These are phyloP conservation scores for Ophiostoma perfectum DNA, from an alignment of 2,329 filamentous ascomycete species.

Conservation along the genomic window DNA sequence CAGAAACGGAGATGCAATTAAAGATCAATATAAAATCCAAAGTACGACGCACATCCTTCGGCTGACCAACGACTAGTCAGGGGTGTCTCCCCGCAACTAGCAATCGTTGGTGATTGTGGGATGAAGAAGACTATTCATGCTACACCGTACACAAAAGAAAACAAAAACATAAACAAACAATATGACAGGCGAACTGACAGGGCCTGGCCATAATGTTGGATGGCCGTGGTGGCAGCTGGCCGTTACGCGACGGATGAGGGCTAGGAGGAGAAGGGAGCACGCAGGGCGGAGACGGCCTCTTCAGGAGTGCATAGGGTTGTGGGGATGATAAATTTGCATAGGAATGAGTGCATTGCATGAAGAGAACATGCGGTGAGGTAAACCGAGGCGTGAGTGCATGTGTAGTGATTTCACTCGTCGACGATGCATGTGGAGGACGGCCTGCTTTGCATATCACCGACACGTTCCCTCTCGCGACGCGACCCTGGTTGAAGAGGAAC, in stretches of 20 bases:
- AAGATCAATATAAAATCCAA: neutral
- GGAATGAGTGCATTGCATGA: neutral
- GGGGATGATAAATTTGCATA: neutral
- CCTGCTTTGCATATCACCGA: constrained; percentile 4
- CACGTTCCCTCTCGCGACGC: neutral
- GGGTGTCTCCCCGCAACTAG: constrained; percentile 7
- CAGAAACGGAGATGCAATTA: constrained; percentile 1
- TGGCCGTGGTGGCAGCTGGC: neutral
- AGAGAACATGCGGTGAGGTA: neutral
- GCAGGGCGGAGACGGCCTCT: constrained; percentile 1
- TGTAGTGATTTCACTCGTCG: no score
- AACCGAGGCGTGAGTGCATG: neutral
- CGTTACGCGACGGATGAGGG: neutral
- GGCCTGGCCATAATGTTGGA: neutral
- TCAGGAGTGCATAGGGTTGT: constrained; percentile 9
- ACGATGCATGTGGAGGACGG: neutral
- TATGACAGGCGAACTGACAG: neutral
- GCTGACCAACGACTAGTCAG: neutral
- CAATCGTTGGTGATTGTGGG: neutral
- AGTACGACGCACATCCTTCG: no score
- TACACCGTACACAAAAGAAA: neutral
- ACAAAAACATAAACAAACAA: neutral
- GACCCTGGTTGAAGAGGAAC: neutral
- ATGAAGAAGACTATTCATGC: neutral
- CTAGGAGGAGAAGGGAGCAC: neutral